phyloP scores from a whole-genome alignment of 2,329 filamentous ascomycete species.

The Colletotrichum sp. region DNA sequence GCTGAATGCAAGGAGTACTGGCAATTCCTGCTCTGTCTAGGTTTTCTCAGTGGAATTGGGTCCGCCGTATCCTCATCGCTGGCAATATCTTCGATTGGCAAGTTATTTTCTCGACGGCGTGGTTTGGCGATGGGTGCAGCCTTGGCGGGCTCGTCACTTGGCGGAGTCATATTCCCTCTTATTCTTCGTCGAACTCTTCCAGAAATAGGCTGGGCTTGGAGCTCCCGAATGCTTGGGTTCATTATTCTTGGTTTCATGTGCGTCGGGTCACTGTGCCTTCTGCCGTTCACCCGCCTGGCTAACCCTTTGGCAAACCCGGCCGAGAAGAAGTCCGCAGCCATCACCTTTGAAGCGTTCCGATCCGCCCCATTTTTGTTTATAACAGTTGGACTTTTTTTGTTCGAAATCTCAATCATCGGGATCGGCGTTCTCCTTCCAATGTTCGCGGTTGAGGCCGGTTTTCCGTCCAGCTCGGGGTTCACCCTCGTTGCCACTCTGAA shows the following conservation, averaged over 20 bases:
- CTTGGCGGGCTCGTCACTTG: conserved; percentile 25
- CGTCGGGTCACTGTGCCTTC: conserved; percentile 36
- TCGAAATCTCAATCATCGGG: conserved; percentile 54
- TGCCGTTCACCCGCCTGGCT: conserved; percentile 29
- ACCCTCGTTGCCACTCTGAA: conserved; percentile 50
- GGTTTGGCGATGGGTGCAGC: conserved; percentile 27
- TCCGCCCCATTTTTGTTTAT: conserved; percentile 46
- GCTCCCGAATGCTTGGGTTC: conserved; percentile 28
- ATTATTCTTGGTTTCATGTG: conserved; percentile 29
- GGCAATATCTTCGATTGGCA: conserved; percentile 32
- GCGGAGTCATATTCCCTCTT: conserved; percentile 36
- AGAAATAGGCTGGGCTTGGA: conserved; percentile 34
- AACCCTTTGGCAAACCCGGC: not conserved
- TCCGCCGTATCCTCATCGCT: conserved; percentile 41
- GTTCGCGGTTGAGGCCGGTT: conserved; percentile 40
- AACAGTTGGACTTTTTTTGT: conserved; percentile 44
- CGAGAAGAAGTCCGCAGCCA: conserved; percentile 24
- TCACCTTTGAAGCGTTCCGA: conserved; percentile 45
- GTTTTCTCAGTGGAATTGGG: conserved; percentile 41
- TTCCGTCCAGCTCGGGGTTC: conserved; percentile 43
- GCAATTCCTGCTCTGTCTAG: conserved; percentile 46
- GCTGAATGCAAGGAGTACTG: conserved; percentile 50
- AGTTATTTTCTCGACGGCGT: conserved; percentile 27
- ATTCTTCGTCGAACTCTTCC: conserved; percentile 33
- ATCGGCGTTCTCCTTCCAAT: conserved; percentile 50